Percentiles rank a stretch among this genome's conserved stretches.
Conservation (phyloP, 2,329 filamentous ascomycete species). For the Teratosphaeriaceae sp. region DNA sequence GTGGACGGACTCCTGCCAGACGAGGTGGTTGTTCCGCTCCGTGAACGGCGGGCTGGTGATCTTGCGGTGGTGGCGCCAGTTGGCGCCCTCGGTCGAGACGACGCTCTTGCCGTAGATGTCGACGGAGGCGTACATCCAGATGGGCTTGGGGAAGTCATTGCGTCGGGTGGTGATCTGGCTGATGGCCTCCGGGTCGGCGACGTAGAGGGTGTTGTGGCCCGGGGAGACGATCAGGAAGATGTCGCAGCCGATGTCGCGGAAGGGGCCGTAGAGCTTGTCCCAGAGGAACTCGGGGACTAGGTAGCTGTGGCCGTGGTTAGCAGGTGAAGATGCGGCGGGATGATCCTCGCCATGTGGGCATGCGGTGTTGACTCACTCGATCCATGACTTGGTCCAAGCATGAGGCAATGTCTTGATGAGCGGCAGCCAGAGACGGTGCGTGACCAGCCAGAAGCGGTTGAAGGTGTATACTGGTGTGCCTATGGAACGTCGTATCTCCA, state of each 20-base stretch:
- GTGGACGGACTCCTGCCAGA: conserved; percentile 56
- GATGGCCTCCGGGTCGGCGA: conserved; percentile 59
- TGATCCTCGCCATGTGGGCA: no score
- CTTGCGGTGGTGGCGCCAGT: conserved; percentile 69
- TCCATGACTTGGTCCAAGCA: conserved; percentile 51
- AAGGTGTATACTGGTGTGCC: conserved; percentile 39
- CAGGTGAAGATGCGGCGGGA: not conserved
- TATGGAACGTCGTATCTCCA: no score
- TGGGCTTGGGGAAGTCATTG: conserved; percentile 66
- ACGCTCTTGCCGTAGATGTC: conserved; percentile 67
- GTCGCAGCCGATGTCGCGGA: conserved; percentile 52
- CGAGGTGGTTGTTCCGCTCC: conserved; percentile 64
- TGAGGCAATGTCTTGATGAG: conserved; percentile 51
- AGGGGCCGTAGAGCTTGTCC: conserved; percentile 50
- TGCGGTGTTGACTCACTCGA: conserved; percentile 58
- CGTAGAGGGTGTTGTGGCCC: conserved; percentile 46
- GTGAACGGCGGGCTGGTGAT: conserved; percentile 66
- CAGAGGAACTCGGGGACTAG: conserved; percentile 57
- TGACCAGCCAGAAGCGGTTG: conserved; percentile 51
- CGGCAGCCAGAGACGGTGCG: conserved; percentile 48
- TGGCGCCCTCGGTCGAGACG: conserved; percentile 59
- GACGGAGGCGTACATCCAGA: conserved; percentile 52
- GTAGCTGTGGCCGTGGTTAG: conserved; percentile 33
- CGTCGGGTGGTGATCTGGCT: conserved; percentile 59
- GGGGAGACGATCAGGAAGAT: conserved; percentile 60